Evolutionary conservation across 306 rosid genomes (phyloP).

Genomic region (Ceratonia siliqua): DNA sequence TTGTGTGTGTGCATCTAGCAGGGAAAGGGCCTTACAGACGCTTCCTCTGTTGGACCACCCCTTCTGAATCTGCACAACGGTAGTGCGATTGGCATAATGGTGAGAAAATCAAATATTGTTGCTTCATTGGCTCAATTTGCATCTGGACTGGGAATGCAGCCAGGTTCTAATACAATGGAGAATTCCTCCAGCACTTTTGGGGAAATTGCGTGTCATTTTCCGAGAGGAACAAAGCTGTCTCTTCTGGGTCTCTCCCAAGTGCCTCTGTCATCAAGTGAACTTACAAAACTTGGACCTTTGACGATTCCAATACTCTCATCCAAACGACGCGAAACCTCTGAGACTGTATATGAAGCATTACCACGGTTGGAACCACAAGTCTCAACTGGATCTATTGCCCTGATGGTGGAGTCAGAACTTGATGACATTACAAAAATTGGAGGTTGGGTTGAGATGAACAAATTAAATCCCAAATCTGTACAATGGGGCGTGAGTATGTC

Average conservation of each 20-base stretch:
- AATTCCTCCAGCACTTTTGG: conserved; percentile 69
- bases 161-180: conserved; percentile 39
- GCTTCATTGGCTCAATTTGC: conserved; percentile 86
- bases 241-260: conserved; percentile 65
- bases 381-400: conserved; percentile 58
- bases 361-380: conserved; percentile 25
- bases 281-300: conserved; percentile 47
- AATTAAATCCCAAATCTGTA: conserved; percentile 45
- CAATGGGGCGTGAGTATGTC: conserved; percentile 66
- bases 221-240: conserved; percentile 69
- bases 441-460: conserved; percentile 83
- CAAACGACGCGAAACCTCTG: conserved; percentile 33
- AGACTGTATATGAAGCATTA: conserved; percentile 43
- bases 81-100: conserved; percentile 69
- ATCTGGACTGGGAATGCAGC: conserved; percentile 47
- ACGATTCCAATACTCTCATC: conserved; percentile 50
- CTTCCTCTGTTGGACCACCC: conserved; percentile 76
- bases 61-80: conserved; percentile 68
- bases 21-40: conserved; percentile 73
- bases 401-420: conserved; percentile 63
- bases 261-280: conserved; percentile 44
- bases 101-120: conserved; percentile 66
- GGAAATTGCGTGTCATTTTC: conserved; percentile 65
- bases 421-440: conserved; percentile 67
- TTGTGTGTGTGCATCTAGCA: conserved; percentile 39